These are phyloP conservation scores for Vitis hybrid DNA, from an alignment of 177 flowering plant species.

Conservation along the genomic window DNA sequence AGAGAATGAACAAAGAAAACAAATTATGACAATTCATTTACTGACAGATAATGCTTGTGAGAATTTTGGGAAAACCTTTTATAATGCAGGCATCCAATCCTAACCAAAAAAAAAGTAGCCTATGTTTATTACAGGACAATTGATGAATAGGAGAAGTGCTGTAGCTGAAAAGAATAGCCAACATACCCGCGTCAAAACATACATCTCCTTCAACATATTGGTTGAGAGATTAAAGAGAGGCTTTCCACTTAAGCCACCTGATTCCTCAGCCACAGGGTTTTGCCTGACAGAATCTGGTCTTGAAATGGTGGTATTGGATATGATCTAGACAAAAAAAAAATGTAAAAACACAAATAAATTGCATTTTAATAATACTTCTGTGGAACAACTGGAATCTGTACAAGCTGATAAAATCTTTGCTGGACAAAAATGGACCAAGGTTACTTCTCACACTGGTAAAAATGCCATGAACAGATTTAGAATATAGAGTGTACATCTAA, in stretches of 20 bases:
- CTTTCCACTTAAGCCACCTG: slow-evolving; percentile 97
- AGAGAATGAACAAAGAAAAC: too few species aligned
- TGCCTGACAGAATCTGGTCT: slow-evolving; percentile 71
- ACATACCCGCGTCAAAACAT: slow-evolving; percentile 78
- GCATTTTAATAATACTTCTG: neutral
- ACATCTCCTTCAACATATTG: slow-evolving; percentile 82
- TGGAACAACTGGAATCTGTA: too few species aligned
- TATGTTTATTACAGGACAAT: neutral
- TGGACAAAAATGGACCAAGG: too few species aligned
- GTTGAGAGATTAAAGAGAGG: slow-evolving; percentile 85
- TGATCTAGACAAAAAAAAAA: slow-evolving; percentile 49
- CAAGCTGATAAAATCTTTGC: too few species aligned
- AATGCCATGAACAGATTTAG: neutral
- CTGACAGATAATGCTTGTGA: too few species aligned
- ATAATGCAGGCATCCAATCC: neutral
- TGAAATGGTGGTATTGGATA: slow-evolving; percentile 92
- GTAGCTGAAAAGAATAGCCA: neutral
- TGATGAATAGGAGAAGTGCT: neutral
- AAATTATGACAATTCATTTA: too few species aligned
- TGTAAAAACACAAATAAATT: neutral
- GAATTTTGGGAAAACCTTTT: too few species aligned
- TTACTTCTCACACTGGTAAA: neutral
- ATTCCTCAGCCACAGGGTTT: slow-evolving; percentile 65
- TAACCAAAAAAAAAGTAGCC: neutral
- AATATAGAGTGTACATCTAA: neutral